A percentile compares a stretch with the other conserved stretches of the same genome.
Conservation (phyloP, 352 stramenopile species). For the Blastocystis sp. region DNA sequence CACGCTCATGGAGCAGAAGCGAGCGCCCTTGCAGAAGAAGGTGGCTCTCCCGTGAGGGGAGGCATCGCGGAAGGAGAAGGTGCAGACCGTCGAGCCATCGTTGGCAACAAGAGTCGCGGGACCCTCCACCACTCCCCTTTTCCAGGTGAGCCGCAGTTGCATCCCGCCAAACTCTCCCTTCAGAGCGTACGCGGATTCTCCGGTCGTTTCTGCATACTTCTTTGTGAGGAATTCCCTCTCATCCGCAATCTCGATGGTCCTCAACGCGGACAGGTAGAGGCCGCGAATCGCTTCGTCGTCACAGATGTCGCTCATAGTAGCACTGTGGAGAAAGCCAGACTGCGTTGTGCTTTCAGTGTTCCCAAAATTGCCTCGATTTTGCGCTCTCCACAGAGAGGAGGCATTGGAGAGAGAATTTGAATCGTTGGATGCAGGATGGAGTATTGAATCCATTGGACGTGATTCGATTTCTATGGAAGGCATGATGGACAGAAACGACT, state of each 20-base stretch:
- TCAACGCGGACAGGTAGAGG: background rate
- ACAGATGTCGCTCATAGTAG: background rate
- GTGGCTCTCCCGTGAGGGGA: background rate
- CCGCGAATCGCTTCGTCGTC: background rate
- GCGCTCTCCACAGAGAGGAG: no score
- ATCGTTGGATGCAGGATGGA: no score
- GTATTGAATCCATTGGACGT: no score
- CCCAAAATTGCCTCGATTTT: background rate
- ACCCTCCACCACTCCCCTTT: background rate
- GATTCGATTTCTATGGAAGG: no score
- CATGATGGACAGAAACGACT: no score
- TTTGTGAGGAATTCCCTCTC: background rate
- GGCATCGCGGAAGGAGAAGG: background rate
- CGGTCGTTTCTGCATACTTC: background rate
- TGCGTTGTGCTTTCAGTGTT: background rate
- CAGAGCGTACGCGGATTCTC: background rate
- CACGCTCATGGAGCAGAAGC: slow-evolving; percentile 2
- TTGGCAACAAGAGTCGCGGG: background rate
- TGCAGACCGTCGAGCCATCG: background rate
- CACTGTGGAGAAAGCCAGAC: background rate
- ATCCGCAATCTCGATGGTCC: background rate
- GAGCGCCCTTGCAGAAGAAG: background rate
- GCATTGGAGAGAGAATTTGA: no score
- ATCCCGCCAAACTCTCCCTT: background rate
- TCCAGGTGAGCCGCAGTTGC: background rate